Evolutionary conservation across 345 rosid genomes (phyloP).

Genomic region (Pugionium dolabratum): DNA sequence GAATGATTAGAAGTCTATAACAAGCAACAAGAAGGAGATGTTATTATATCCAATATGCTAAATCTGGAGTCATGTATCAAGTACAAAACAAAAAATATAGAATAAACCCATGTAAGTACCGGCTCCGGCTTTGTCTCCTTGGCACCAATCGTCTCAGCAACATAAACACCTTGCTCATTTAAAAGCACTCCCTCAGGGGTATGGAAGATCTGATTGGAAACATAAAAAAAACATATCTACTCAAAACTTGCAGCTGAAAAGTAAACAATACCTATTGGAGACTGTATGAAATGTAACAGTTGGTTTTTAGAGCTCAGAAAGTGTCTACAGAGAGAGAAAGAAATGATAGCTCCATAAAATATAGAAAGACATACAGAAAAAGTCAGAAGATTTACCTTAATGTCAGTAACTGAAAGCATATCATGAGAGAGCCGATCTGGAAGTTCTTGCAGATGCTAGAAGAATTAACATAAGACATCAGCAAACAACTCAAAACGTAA

Average conservation of each 20-base stretch:
- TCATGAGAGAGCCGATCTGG: conserved; percentile 77
- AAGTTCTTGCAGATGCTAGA: conserved; percentile 66
- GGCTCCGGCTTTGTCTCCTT: conserved; percentile 65
- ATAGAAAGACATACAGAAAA: conserved; percentile 15
- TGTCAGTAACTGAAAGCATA: conserved; percentile 73
- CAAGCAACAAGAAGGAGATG: conserved; percentile 28
- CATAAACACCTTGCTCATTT: conserved; percentile 82
- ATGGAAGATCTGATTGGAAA: conserved; percentile 60
- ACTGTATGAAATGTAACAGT: conserved; percentile 9
- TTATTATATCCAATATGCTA: conserved; percentile 45
- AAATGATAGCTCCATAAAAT: conserved; percentile 4
- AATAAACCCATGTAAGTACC: conserved; percentile 36
- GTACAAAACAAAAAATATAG: not conserved
- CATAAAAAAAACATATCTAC: conserved; percentile 14
- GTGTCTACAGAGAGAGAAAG: conserved; percentile 5
- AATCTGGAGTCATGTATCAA: not conserved
- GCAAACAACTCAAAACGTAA: conserved; percentile 20
- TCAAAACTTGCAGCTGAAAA: conserved; percentile 19
- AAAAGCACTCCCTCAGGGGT: conserved; percentile 94
- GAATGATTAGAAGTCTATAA: conserved; percentile 52
- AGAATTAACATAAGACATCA: conserved; percentile 32
- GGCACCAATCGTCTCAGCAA: conserved; percentile 69
- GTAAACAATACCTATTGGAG: conserved; percentile 7
- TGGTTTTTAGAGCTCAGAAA: conserved; percentile 2
- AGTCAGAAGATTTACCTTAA: conserved; percentile 53